Evolutionary conservation across 495 filamentous ascomycete species (phyloP).

Genomic region (Cairneyella variabilis): DNA sequence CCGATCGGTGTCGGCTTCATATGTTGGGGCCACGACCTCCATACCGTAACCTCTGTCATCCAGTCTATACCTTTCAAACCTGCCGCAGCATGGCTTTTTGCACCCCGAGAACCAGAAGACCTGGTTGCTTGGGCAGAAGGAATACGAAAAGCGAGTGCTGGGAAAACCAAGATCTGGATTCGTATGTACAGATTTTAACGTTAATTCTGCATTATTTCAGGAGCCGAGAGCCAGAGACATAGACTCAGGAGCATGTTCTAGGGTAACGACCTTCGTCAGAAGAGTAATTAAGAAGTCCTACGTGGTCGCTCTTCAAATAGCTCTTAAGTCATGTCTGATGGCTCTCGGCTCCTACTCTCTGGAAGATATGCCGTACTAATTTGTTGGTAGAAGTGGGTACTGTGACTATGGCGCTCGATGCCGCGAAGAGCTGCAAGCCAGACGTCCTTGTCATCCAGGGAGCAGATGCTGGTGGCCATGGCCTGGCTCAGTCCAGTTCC

Average conservation of each 20-base stretch:
- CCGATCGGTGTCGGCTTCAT: slow-evolving; percentile 64
- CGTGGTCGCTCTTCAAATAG: no score
- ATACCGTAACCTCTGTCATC: slow-evolving; percentile 31
- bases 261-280: no score
- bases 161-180: slow-evolving; percentile 57
- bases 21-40: slow-evolving; percentile 48
- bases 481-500: slow-evolving; percentile 45
- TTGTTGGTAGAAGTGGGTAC: slow-evolving; percentile 67
- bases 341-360: no score
- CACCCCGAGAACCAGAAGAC: slow-evolving; percentile 46
- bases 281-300: no score
- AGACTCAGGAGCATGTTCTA: no score
- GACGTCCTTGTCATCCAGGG: slow-evolving; percentile 75
- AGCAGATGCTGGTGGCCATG: slow-evolving; percentile 68
- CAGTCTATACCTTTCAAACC: slow-evolving; percentile 48
- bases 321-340: no score
- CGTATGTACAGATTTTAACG: no score
- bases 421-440: slow-evolving; percentile 36
- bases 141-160: slow-evolving; percentile 41
- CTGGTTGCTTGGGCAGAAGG: slow-evolving; percentile 50
- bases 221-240: no score
- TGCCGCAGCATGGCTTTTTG: slow-evolving; percentile 69
- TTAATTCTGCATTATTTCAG: no score
- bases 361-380: no score
- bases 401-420: slow-evolving; percentile 48